These are phyloP conservation scores for Styphnolobium japonicum DNA, from an alignment of 306 rosid species.

Conservation along the genomic window DNA sequence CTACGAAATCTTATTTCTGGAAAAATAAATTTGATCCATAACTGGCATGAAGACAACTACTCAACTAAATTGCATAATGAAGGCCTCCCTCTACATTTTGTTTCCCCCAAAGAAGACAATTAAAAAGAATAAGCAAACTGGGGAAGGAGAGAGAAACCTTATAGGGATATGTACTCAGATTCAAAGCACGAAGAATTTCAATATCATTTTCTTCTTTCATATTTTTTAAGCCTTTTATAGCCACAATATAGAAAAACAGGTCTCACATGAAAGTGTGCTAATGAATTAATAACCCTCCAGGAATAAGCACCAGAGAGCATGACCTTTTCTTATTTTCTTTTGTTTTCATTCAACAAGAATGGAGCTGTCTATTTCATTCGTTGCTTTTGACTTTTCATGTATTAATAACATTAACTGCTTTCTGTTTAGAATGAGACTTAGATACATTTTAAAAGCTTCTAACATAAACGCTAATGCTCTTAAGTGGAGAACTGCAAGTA, in stretches of 20 bases:
- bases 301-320: neutral
- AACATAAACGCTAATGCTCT: neutral
- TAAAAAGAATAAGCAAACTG: too few species aligned
- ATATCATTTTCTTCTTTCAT: neutral
- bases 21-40: neutral
- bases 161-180: neutral
- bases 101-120: too few species aligned
- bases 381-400: neutral
- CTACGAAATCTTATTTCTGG: neutral
- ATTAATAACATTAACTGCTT: neutral
- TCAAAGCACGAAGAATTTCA: neutral
- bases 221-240: neutral
- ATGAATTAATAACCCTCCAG: neutral
- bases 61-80: neutral
- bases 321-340: neutral
- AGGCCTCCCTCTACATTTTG: neutral
- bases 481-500: neutral
- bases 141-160: neutral
- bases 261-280: neutral
- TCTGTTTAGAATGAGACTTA: neutral
- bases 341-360: neutral
- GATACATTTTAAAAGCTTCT: neutral
- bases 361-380: neutral
- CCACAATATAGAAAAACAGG: neutral
- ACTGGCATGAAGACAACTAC: neutral